phyloP scores from a whole-genome alignment of 257 asterid genomes.

The Solanum virginianum region DNA sequence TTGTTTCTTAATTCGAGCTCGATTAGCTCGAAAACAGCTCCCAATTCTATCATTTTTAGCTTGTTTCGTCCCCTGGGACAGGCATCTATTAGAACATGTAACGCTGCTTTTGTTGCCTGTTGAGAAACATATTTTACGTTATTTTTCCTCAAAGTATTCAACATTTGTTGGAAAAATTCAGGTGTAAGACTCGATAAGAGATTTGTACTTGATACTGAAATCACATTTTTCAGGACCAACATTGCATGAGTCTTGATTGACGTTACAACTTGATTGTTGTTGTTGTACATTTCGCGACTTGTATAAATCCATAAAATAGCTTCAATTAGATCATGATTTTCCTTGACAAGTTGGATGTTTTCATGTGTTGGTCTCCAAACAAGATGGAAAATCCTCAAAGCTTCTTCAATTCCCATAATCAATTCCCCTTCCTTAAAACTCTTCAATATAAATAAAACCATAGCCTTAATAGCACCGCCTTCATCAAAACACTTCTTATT shows the following conservation, averaged over 20 bases:
- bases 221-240: constrained; percentile 12
- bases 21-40: constrained; percentile 36
- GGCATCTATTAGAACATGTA: constrained; percentile 35
- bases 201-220: constrained; percentile 12
- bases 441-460: constrained; percentile 27
- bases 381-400: constrained; percentile 32
- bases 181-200: constrained; percentile 17
- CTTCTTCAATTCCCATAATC: constrained; percentile 30
- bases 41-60: constrained; percentile 37
- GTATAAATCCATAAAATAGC: constrained; percentile 39
- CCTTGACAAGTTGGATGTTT: constrained; percentile 26
- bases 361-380: constrained; percentile 41
- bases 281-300: neutral
- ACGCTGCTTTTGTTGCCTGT: constrained; percentile 19
- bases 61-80: constrained; percentile 39
- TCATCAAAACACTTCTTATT: constrained; percentile 50
- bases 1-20: constrained; percentile 39
- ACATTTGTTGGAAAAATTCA: constrained; percentile 18
- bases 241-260: constrained; percentile 30
- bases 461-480: constrained; percentile 36
- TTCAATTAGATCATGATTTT: constrained; percentile 22
- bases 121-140: constrained; percentile 1
- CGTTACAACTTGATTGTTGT: neutral
- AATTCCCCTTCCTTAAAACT: constrained; percentile 16
- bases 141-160: constrained; percentile 7